Base-by-base conservation (phyloP, 768 basidiomycete genomes). In the Rossbeevera mucosa region DNA sequence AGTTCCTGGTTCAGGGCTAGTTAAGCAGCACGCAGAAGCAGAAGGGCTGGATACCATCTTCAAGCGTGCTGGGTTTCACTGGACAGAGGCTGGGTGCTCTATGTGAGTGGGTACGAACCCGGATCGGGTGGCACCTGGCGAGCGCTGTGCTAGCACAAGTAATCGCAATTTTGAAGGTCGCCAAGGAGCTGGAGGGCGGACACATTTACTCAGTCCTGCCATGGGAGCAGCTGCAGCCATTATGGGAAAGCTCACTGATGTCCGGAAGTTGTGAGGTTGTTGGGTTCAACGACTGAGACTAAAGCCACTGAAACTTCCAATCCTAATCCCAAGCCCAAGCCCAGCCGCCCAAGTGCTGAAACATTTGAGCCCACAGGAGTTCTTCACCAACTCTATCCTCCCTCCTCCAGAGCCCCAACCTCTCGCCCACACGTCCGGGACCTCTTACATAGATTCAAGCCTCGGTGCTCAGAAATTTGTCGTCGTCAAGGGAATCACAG, bases 51-150 rank as follows among this genome's bases (percentile, higher is more conserved):
- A 94, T 61, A 76, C 77, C 50, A 76, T 94, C 59, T 91, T 95
- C 76, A 89, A 84, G 66, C 85, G 87, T 41, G 92, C 92, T 31
- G 92, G 92, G 26, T 95, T 94, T 64, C 92, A 95, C 64, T 94
- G 92, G 92, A 81, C 92, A 47, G 92, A 95, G 70, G 92, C 92
- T 28, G 92, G 92, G 28, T 95, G 92, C 66, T 95, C 92, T 14
- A 95, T 95, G 92, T 95, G 92, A 72, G 71, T 95, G 59, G 92
- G 91, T 38, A 95, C 94, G 92, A 95, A 95, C 70, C 89, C 91
- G 12, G 92, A 95, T 70, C 90, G 93, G 64, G 75, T 95, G 46
- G 77, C 80, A 14, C 89, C 91, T 2, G 85, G 87, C 13, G 79
- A 86, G 63, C 85, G 92, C 41, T 94, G 92, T 63, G 92, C 92